These are phyloP conservation scores for Geotrichum siamense DNA, from an alignment of 1,139 yeast genomes.

Conservation along the genomic window DNA sequence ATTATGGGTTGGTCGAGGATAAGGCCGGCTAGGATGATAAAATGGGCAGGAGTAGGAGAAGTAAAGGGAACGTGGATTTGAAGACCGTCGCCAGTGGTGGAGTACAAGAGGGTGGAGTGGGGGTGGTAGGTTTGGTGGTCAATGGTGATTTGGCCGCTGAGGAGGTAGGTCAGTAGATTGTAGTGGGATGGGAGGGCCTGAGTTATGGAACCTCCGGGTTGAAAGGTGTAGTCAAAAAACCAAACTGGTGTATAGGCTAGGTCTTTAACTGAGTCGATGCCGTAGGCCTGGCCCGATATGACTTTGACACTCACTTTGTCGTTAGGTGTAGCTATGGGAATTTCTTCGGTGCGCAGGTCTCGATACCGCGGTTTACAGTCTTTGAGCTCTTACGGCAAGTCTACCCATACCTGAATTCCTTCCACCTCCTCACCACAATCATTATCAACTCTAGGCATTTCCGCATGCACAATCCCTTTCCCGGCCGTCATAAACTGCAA, in stretches of 20 bases:
- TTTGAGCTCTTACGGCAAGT: constrained; percentile 63
- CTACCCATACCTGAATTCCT: constrained; percentile 85
- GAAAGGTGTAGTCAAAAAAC: constrained; percentile 58
- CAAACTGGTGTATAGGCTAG: constrained; percentile 69
- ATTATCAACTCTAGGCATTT: constrained; percentile 61
- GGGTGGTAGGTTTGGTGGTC: constrained; percentile 43
- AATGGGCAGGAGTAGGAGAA: constrained; percentile 38
- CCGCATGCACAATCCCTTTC: constrained; percentile 77
- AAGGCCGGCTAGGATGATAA: constrained; percentile 72
- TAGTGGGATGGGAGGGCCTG: constrained; percentile 55
- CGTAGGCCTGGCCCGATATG: constrained; percentile 71
- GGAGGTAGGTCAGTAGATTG: constrained; percentile 60
- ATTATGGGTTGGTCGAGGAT: constrained; percentile 68
- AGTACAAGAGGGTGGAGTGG: constrained; percentile 42
- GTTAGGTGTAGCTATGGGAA: constrained; percentile 57
- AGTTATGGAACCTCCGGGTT: constrained; percentile 59
- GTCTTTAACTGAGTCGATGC: constrained; percentile 68
- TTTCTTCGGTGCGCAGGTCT: constrained; percentile 63
- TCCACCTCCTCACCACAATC: constrained; percentile 31
- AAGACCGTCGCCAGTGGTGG: constrained; percentile 28
- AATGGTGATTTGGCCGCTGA: constrained; percentile 54
- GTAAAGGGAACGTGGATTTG: constrained; percentile 26
- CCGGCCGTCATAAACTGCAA: constrained; percentile 96
- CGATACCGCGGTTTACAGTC: constrained; percentile 66
- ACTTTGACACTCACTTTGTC: constrained; percentile 72